phyloP scores from a whole-genome alignment of 306 rosid genomes.

The Fagus sylvatica region DNA sequence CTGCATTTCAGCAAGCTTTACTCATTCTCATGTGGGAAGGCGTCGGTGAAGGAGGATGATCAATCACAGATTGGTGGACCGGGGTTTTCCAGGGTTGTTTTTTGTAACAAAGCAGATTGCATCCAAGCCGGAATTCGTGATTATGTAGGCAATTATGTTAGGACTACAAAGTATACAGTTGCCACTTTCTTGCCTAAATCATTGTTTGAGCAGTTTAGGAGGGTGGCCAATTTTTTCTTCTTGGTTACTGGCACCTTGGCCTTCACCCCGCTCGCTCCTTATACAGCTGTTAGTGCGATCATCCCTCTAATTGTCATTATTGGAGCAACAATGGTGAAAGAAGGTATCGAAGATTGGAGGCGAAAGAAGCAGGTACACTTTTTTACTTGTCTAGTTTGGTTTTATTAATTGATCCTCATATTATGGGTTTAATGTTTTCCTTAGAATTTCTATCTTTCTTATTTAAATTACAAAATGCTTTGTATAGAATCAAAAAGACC shows the following conservation, averaged over 20 bases:
- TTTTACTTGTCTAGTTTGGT: conserved; percentile 16
- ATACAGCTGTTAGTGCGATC: conserved; percentile 76
- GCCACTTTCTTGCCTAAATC: conserved; percentile 90
- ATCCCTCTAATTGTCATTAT: conserved; percentile 63
- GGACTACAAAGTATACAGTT: conserved; percentile 74
- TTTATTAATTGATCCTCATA: conserved; percentile 14
- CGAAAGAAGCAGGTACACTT: conserved; percentile 76
- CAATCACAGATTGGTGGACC: conserved; percentile 74
- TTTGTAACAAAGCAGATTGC: conserved; percentile 64
- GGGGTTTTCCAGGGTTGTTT: conserved; percentile 81
- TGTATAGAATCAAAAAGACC: conserved; percentile 20
- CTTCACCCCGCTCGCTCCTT: conserved; percentile 85
- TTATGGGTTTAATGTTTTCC: neutral
- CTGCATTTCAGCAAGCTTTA: conserved; percentile 83
- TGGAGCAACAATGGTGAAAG: conserved; percentile 78
- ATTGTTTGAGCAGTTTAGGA: conserved; percentile 96
- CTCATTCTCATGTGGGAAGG: conserved; percentile 68
- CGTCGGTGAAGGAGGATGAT: conserved; percentile 54
- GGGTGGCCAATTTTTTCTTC: conserved; percentile 91
- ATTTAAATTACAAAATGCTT: conserved; percentile 15
- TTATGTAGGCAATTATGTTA: conserved; percentile 64
- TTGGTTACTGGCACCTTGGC: conserved; percentile 71
- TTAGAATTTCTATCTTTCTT: conserved; percentile 7
- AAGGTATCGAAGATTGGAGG: conserved; percentile 78
- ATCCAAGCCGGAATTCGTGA: conserved; percentile 52